Percentiles rank a stretch among this genome's conserved stretches.
These are phyloP conservation scores for Chlamydomonas reinhardtii DNA, from an alignment of 163 green algal species.

Conservation along the genomic window DNA sequence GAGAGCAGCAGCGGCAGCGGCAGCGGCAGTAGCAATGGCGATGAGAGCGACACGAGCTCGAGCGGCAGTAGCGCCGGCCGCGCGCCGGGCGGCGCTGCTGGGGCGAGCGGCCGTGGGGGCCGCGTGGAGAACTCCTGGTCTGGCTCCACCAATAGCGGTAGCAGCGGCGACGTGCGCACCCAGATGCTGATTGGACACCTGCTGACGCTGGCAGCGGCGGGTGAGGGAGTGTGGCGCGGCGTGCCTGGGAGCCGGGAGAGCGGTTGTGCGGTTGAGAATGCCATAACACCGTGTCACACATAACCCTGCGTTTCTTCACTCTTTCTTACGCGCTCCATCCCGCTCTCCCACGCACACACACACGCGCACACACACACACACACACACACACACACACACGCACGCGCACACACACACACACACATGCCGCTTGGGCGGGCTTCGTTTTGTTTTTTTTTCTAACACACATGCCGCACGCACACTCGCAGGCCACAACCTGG, in stretches of 20 bases:
- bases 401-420: too few species aligned
- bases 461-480: too few species aligned
- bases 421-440: too few species aligned
- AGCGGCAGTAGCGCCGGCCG: slow-evolving; percentile 16
- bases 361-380: too few species aligned
- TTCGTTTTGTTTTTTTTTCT: too few species aligned
- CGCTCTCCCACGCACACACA: too few species aligned
- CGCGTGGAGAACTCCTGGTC: background rate
- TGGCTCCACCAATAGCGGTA: background rate
- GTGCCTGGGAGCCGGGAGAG: too few species aligned
- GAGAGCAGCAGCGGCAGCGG: slow-evolving; percentile 2
- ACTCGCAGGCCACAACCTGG: background rate
- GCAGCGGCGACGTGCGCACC: slow-evolving; percentile 22
- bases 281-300: too few species aligned
- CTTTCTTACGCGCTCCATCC: too few species aligned
- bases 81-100: background rate
- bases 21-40: slow-evolving; percentile 5
- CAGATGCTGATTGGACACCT: slow-evolving; percentile 66
- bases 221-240: background rate
- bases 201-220: slow-evolving; percentile 55
- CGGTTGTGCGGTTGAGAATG: too few species aligned
- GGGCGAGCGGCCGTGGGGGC: background rate
- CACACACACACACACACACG: too few species aligned
- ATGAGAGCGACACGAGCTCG: background rate
- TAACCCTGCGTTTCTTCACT: too few species aligned